Conservation (phyloP, 306 rosid genomes). For the Ziziphus jujuba region DNA sequence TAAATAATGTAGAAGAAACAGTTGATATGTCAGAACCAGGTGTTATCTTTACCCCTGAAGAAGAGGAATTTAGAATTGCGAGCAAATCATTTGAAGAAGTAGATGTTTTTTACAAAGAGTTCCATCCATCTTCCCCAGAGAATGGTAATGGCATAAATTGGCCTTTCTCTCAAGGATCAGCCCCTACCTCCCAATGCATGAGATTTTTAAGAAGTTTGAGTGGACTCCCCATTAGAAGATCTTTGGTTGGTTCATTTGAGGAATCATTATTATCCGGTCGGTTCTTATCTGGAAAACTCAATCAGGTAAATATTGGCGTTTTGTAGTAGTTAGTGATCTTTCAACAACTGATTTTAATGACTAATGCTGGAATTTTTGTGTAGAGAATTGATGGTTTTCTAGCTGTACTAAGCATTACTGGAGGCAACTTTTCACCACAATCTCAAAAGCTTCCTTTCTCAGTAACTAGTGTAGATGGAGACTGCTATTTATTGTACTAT, state of each 20-base stretch:
- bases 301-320: slow-evolving; percentile 60
- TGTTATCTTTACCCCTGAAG: slow-evolving; percentile 33
- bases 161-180: slow-evolving; percentile 48
- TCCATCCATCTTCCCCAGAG: slow-evolving; percentile 67
- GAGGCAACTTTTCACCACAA: slow-evolving; percentile 92
- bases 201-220: slow-evolving; percentile 78
- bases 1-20: slow-evolving; percentile 38
- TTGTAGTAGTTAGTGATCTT: slow-evolving; percentile 15
- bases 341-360: slow-evolving; percentile 13
- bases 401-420: slow-evolving; percentile 80
- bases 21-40: slow-evolving; percentile 42
- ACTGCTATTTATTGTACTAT: slow-evolving; percentile 75
- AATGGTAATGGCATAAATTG: slow-evolving; percentile 37
- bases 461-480: slow-evolving; percentile 87
- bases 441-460: slow-evolving; percentile 98
- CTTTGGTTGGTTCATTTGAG: slow-evolving; percentile 97
- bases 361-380: slow-evolving; percentile 29
- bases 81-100: slow-evolving; percentile 59
- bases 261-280: slow-evolving; percentile 97
- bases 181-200: slow-evolving; percentile 40
- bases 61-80: slow-evolving; percentile 42
- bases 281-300: slow-evolving; percentile 59
- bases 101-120: slow-evolving; percentile 54
- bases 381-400: slow-evolving; percentile 91
- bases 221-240: slow-evolving; percentile 80